Evolutionary conservation across 2,329 filamentous ascomycete genomes (phyloP).

Genomic region (Fusarium udum): DNA sequence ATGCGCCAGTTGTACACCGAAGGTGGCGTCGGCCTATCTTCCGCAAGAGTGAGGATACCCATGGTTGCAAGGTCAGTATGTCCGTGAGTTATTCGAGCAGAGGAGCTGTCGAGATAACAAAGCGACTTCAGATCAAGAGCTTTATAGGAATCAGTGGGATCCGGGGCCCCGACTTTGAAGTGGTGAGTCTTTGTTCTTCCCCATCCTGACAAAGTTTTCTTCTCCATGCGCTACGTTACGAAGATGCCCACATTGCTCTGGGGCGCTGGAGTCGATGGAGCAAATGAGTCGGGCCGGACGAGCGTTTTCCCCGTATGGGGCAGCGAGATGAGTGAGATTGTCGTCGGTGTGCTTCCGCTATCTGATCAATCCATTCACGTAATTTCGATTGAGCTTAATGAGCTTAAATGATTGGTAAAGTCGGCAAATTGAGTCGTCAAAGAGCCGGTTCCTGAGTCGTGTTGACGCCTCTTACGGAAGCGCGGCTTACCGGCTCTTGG

Average conservation of each 20-base stretch:
- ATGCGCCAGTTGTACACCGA: conserved; percentile 50
- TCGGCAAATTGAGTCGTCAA: background rate
- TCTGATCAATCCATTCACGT: background rate
- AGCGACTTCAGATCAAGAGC: background rate
- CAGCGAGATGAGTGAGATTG: background rate
- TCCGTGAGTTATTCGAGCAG: background rate
- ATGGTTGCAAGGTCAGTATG: conserved; percentile 13
- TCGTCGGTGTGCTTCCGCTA: background rate
- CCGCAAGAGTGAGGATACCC: conserved; percentile 47
- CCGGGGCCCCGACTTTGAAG: conserved; percentile 19
- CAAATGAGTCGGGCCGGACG: conserved; percentile 24
- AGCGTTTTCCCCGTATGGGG: conserved; percentile 24
- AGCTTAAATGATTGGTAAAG: background rate
- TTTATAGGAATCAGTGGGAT: conserved; percentile 18
- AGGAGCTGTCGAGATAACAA: background rate
- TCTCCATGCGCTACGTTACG: conserved; percentile 21
- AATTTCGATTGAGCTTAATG: background rate
- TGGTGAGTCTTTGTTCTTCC: conserved; percentile 5
- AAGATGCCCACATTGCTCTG: conserved; percentile 18
- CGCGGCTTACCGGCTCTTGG: background rate
- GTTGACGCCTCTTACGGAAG: background rate
- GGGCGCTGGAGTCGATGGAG: conserved; percentile 9
- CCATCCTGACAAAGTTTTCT: conserved; percentile 17
- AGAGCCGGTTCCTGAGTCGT: background rate
- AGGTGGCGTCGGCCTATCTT: conserved; percentile 50